phyloP scores from a whole-genome alignment of 2,329 filamentous ascomycete species.

The Coniella vitis region DNA sequence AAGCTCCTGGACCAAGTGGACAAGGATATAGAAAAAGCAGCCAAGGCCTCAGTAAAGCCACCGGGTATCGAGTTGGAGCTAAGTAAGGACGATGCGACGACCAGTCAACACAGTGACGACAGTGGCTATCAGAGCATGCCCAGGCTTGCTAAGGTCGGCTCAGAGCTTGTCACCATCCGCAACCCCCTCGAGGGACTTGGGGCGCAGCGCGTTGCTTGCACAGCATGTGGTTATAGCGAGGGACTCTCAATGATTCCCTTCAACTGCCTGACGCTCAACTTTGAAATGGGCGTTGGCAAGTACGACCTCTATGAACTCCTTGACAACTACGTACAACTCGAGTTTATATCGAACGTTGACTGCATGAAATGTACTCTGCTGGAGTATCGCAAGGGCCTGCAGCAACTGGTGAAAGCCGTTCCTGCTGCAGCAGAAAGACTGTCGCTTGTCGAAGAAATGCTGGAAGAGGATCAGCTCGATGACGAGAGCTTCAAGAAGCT shows the following conservation, averaged over 20 bases:
- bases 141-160: slow-evolving; percentile 28
- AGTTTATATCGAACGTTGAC: slow-evolving; percentile 82
- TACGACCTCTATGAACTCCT: slow-evolving; percentile 74
- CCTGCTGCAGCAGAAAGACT: slow-evolving; percentile 50
- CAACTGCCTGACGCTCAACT: slow-evolving; percentile 82
- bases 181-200: slow-evolving; percentile 85
- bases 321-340: slow-evolving; percentile 77
- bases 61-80: slow-evolving; percentile 34
- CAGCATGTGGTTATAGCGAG: slow-evolving; percentile 77
- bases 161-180: slow-evolving; percentile 35
- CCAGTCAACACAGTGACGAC: slow-evolving; percentile 48
- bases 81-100: slow-evolving; percentile 34
- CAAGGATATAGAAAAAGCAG: slow-evolving; percentile 58
- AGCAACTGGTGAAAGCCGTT: slow-evolving; percentile 44
- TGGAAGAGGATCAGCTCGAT: slow-evolving; percentile 75
- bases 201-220: slow-evolving; percentile 84
- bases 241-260: slow-evolving; percentile 87
- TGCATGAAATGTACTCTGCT: slow-evolving; percentile 86
- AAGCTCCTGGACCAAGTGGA: slow-evolving; percentile 83
- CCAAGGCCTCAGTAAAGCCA: slow-evolving; percentile 25
- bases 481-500: slow-evolving; percentile 61
- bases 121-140: slow-evolving; percentile 48
- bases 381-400: slow-evolving; percentile 42
- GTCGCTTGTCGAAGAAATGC: slow-evolving; percentile 57
- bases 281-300: slow-evolving; percentile 54